A percentile compares a stretch with the other conserved stretches of the same genome.
Conservation (phyloP, 2,329 filamentous ascomycete species). For the Clonostachys rosea region DNA sequence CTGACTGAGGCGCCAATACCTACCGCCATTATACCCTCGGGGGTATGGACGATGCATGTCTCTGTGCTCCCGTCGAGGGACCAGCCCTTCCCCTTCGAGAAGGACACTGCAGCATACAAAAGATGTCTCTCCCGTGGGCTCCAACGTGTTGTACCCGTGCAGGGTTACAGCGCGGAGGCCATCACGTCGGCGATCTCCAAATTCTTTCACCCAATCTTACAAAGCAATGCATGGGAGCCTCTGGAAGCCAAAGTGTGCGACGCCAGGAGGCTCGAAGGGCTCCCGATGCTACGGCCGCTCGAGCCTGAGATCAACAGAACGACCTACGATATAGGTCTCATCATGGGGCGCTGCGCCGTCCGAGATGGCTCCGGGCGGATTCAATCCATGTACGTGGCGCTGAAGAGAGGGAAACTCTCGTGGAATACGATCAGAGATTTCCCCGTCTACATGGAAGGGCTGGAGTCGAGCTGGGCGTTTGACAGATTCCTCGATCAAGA, state of each 20-base stretch:
- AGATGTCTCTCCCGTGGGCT: slow-evolving; percentile 55
- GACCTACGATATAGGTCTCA: slow-evolving; percentile 44
- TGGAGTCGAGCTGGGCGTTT: slow-evolving; percentile 50
- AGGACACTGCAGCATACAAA: slow-evolving; percentile 57
- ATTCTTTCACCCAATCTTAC: slow-evolving; percentile 44
- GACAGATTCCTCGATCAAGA: slow-evolving; percentile 42
- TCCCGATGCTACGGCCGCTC: slow-evolving; percentile 55
- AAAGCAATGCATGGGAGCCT: slow-evolving; percentile 49
- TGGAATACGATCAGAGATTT: slow-evolving; percentile 47
- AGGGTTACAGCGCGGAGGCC: slow-evolving; percentile 40
- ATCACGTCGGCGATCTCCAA: slow-evolving; percentile 42
- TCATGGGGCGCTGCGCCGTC: slow-evolving; percentile 50
- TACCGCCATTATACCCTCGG: slow-evolving; percentile 13
- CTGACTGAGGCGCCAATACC: neutral
- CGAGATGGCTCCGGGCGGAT: slow-evolving; percentile 48
- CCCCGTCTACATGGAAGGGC: slow-evolving; percentile 41
- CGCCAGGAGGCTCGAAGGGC: slow-evolving; percentile 45
- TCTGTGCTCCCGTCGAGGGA: slow-evolving; percentile 50
- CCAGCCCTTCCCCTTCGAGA: slow-evolving; percentile 56
- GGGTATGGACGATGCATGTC: slow-evolving; percentile 54
- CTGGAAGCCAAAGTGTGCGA: slow-evolving; percentile 56
- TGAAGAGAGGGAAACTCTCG: slow-evolving; percentile 47
- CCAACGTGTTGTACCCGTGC: slow-evolving; percentile 51
- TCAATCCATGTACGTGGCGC: slow-evolving; percentile 56
- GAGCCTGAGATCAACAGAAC: slow-evolving; percentile 33